These are phyloP conservation scores for Saitozyma podzolica DNA, from an alignment of 768 basidiomycete genomes.

Conservation along the genomic window DNA sequence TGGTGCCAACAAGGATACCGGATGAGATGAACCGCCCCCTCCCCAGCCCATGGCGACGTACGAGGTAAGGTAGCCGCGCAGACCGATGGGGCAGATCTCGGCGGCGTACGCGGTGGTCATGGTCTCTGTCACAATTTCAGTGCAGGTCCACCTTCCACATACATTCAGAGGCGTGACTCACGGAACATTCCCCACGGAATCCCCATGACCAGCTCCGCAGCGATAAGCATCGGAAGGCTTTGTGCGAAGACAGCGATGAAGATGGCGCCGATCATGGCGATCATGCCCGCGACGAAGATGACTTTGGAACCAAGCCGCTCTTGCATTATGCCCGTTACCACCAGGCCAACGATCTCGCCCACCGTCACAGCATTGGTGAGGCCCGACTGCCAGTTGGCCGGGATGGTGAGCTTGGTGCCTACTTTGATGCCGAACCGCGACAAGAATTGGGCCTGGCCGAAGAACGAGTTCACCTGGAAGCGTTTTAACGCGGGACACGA, in stretches of 20 bases:
- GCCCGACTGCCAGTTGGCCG: constrained; percentile 51
- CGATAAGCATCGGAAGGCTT: constrained; percentile 15
- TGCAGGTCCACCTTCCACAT: background rate
- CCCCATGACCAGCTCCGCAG: constrained; percentile 36
- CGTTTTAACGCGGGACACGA: background rate
- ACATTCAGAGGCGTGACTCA: background rate
- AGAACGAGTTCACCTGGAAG: background rate
- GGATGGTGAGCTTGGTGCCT: constrained; percentile 32
- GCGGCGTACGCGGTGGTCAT: constrained; percentile 44
- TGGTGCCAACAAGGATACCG: constrained; percentile 22
- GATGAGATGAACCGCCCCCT: constrained; percentile 24
- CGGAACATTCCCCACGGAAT: constrained; percentile 45
- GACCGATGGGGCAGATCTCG: constrained; percentile 38
- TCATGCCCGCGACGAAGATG: constrained; percentile 39
- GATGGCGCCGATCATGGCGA: constrained; percentile 16
- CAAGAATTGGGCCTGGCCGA: background rate
- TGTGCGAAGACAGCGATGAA: constrained; percentile 7
- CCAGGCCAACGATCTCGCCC: constrained; percentile 32
- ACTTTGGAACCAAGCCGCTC: constrained; percentile 47
- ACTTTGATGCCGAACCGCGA: background rate
- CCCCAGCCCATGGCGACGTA: constrained; percentile 50
- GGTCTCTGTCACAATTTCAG: background rate
- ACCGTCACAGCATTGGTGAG: constrained; percentile 36
- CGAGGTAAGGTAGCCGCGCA: constrained; percentile 42
- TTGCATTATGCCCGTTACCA: constrained; percentile 42